Evolutionary conservation across 371 early-diverging fungal genomes (phyloP), one percentile per base, ranked within the genome.

Genomic region (Umbelopsis sp.): DNA sequence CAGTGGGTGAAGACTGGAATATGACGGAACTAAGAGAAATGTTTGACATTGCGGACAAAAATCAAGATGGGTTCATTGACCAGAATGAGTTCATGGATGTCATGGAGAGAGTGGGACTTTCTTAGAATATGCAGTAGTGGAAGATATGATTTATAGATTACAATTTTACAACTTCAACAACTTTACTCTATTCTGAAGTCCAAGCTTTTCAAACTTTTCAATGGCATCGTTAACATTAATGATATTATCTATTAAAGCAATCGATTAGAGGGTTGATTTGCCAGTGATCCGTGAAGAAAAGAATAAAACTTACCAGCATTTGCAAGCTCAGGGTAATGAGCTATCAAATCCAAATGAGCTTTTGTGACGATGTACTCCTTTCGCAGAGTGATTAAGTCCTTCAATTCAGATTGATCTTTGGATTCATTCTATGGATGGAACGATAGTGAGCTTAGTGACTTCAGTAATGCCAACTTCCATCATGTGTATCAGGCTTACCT

Each of bases 61-160:
- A 81, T 51, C 75, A 75, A 46, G 82, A 81, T 71, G 80, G 82
- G 10, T 50, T 74, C 4, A 72, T 81, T 65, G 82, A 81, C 53
- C 62, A 66, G 0, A 52, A 65, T 37, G 82, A 81, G 44, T 81
- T 81, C 41, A 57, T 65, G 37, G 64, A 67, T 46, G 38, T 81
- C 14, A 79, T 76, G 69, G 70, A 75, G 65, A 69, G 65, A 25
- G 64, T 72, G 29, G 81, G 81, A 22, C 45, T 68, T 44, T 69
- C 48, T n/a, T 48, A 45, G 10, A 48, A 1, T 7, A 16, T 20
- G 14, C 20, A 48, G 29, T 0, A 38, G 7, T 7, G 41, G 41
- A 41, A 41, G 12, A 41, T 12, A 41, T 41, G 41, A 10, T 10
- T 51, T 12, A 8, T 25, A 51, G 29, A 25, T 50, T 50, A 35